Evolutionary conservation across 495 filamentous ascomycete genomes (phyloP).

Genomic region (Neurospora sp.): DNA sequence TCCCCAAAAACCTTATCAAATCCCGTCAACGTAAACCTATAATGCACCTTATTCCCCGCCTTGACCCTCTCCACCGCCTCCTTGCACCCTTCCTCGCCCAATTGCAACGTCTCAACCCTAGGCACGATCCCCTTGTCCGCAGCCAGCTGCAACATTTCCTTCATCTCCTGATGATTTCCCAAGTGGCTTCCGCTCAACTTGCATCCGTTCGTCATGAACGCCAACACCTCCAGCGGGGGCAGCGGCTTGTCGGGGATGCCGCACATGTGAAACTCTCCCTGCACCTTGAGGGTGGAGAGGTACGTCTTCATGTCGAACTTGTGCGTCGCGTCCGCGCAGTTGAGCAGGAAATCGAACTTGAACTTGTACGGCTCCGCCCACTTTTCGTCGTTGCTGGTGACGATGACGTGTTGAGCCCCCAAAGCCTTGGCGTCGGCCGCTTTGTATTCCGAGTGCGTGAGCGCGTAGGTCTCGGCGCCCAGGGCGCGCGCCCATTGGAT

Average conservation of each 20-base stretch:
- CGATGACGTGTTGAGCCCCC: slow-evolving; percentile 56
- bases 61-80: slow-evolving; percentile 60
- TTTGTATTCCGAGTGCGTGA: slow-evolving; percentile 53
- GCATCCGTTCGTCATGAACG: slow-evolving; percentile 52
- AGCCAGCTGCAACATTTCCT: slow-evolving; percentile 65
- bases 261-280: slow-evolving; percentile 64
- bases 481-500: slow-evolving; percentile 53
- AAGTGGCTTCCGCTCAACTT: slow-evolving; percentile 61
- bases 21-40: slow-evolving; percentile 41
- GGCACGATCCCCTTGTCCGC: slow-evolving; percentile 64
- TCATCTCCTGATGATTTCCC: slow-evolving; percentile 60
- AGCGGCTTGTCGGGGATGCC: slow-evolving; percentile 61
- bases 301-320: slow-evolving; percentile 55
- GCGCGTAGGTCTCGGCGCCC: slow-evolving; percentile 56
- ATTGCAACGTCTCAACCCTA: slow-evolving; percentile 59
- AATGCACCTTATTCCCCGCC: slow-evolving; percentile 45
- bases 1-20: slow-evolving; percentile 37
- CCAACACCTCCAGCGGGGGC: slow-evolving; percentile 48
- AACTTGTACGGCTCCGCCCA: slow-evolving; percentile 49
- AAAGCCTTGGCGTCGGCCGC: slow-evolving; percentile 49
- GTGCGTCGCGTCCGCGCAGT: slow-evolving; percentile 59
- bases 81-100: slow-evolving; percentile 59
- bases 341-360: slow-evolving; percentile 67
- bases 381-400: slow-evolving; percentile 47
- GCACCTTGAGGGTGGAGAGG: slow-evolving; percentile 57